phyloP scores from a whole-genome alignment of 306 rosid species.

The Arachis hypogaea region DNA sequence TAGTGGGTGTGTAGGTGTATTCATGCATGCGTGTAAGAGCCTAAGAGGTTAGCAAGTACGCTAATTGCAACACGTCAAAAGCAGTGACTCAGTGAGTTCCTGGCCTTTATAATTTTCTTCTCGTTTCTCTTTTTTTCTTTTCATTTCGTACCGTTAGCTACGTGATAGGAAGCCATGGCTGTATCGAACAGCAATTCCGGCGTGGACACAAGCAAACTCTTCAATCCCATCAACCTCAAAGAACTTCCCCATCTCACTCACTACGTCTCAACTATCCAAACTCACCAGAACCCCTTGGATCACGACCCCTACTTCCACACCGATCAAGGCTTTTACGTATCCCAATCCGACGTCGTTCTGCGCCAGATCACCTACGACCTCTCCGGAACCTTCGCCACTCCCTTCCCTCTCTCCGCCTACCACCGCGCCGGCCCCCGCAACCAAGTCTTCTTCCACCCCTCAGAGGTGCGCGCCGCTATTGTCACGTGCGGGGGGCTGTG shows the following conservation, averaged over 20 bases:
- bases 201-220: constrained; percentile 1
- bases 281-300: constrained; percentile 32
- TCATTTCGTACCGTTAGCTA: no score
- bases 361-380: constrained; percentile 17
- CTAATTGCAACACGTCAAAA: no score
- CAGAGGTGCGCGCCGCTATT: constrained; percentile 53
- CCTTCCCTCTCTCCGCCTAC: constrained; percentile 29
- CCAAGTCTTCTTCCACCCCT: constrained; percentile 25
- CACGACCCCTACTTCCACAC: constrained; percentile 38
- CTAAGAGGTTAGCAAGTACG: no score
- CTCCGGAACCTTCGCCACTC: neutral
- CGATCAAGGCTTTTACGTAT: constrained; percentile 21
- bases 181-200: neutral
- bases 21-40: no score
- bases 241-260: constrained; percentile 3
- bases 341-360: constrained; percentile 34
- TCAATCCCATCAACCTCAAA: constrained; percentile 39
- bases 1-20: no score
- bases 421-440: constrained; percentile 45
- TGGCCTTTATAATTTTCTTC: no score
- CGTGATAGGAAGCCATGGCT: neutral
- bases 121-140: no score
- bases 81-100: no score
- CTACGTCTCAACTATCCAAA: constrained; percentile 11
- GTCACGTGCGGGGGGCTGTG: constrained; percentile 54